These are phyloP conservation scores for Stagonosporopsis tanaceti DNA, from an alignment of 2,329 filamentous ascomycete genomes.

Conservation along the genomic window DNA sequence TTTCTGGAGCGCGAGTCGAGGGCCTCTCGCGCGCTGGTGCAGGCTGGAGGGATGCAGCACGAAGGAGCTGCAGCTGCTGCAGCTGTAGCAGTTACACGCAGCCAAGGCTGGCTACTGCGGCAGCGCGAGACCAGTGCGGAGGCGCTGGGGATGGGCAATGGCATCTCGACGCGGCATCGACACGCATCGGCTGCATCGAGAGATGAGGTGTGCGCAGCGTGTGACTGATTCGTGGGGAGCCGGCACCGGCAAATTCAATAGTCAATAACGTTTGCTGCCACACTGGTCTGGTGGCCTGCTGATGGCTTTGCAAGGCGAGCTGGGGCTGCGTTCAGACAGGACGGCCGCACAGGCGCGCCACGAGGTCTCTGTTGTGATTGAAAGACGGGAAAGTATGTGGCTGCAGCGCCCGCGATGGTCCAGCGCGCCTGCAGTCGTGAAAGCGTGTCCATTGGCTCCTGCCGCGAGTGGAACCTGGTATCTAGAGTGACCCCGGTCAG, in stretches of 20 bases:
- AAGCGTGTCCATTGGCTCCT: constrained; percentile 6
- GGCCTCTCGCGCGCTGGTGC: too few relatives aligned
- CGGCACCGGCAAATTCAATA: constrained; percentile 6
- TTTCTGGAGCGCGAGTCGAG: constrained; percentile 8
- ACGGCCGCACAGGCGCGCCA: constrained; percentile 6
- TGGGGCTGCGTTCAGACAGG: not conserved
- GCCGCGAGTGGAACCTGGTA: not conserved
- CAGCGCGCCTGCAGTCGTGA: constrained; percentile 4
- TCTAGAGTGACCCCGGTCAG: not conserved
- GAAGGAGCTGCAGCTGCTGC: not conserved
- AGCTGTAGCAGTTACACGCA: constrained; percentile 10
- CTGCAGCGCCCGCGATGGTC: not conserved
- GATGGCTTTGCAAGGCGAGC: not conserved
- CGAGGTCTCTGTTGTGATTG: constrained; percentile 8
- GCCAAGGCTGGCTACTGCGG: constrained; percentile 16
- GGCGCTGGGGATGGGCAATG: constrained; percentile 7
- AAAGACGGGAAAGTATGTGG: constrained; percentile 14
- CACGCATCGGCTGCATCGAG: constrained; percentile 8
- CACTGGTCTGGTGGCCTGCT: not conserved
- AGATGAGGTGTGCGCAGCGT: constrained; percentile 5
- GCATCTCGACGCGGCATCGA: constrained; percentile 15
- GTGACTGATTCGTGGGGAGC: constrained; percentile 18
- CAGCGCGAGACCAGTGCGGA: constrained; percentile 10
- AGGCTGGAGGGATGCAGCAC: not conserved
- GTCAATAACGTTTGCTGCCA: not conserved